Conservation (phyloP, 768 basidiomycete species). For the Solioccasus polychromus region DNA sequence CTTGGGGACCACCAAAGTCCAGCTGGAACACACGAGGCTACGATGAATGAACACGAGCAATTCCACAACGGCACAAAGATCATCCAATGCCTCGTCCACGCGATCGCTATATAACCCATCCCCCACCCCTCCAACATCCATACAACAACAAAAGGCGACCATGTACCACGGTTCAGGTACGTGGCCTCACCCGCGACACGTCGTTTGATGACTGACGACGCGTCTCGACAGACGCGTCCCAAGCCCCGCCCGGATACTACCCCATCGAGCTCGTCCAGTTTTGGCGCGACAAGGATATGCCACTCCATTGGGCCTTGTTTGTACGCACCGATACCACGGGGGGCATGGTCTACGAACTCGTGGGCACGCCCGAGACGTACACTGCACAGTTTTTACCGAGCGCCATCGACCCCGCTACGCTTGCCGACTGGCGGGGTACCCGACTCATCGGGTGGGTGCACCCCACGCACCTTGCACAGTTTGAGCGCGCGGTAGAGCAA, state of each 20-base stretch:
- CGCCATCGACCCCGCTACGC: conserved; percentile 6
- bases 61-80: too few relatives aligned
- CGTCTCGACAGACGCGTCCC: conserved; percentile 4
- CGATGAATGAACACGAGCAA: too few relatives aligned
- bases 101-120: too few relatives aligned
- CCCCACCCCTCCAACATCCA: too few relatives aligned
- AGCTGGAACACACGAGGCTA: too few relatives aligned
- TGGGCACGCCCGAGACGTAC: conserved; percentile 25
- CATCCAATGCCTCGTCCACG: conserved; percentile 9
- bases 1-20: too few relatives aligned
- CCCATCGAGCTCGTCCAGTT: conserved; percentile 30
- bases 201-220: not conserved
- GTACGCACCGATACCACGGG: conserved; percentile 17
- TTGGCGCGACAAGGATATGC: conserved; percentile 21
- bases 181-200: too few relatives aligned
- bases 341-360: conserved; percentile 29
- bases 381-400: conserved; percentile 12
- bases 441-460: conserved; percentile 23
- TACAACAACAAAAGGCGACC: too few relatives aligned
- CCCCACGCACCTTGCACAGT: conserved; percentile 6
- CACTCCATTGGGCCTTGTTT: conserved; percentile 32
- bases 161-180: too few relatives aligned
- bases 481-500: conserved; percentile 15
- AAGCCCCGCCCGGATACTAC: conserved; percentile 16
- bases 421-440: conserved; percentile 25